Base-by-base conservation (phyloP, 768 basidiomycete genomes). In the Pulveroboletus sp. region DNA sequence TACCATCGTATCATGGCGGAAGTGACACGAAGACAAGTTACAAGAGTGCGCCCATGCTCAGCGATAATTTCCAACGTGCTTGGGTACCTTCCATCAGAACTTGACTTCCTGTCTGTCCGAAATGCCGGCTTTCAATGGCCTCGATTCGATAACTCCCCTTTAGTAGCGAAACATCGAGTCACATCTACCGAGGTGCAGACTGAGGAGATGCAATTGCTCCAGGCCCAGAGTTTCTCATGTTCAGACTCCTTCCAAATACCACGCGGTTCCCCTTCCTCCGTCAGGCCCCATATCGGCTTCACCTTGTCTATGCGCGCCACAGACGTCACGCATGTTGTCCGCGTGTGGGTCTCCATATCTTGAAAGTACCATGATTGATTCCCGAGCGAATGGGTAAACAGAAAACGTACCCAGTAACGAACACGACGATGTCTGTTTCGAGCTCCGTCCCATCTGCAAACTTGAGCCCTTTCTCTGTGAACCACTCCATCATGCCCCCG, bases 231-330 rank as follows among this genome's bases (percentile, higher is more conserved):
- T 5, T 10, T 9, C 5, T 75, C 64, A 36, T 70, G 60, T 11
- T 67, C 67, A 36, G 52, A 64, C 21, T 65, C 47, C 44, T 61
- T 60, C 64, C 65, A 69, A 17, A 59, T 56, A 1, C 77, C 73
- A 1, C 72, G 64, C 23, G 81, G 58, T 60, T 87, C 84, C 0
- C 84, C 82, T 67, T 90, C 82, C 19, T 73, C 67, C 52, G 82
- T 74, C 40, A 85, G 48, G n/a, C 84, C 80, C 87, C 86, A 81
- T 13, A 87, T 64, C 12, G 69, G 66, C 31, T 74, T 71, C 49
- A 83, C 68, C 60, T 73, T 68, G 46, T 71, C 59, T 57, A 27
- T 75, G 68, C 10, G 75, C 68, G 1, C 76, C 80, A 36, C 79
- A 74, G 6, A 84, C 60, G 1, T 67, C 63, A 32, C 64, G 67